Evolutionary conservation across 495 filamentous ascomycete genomes (phyloP).

Genomic region (Lepraria neglecta): DNA sequence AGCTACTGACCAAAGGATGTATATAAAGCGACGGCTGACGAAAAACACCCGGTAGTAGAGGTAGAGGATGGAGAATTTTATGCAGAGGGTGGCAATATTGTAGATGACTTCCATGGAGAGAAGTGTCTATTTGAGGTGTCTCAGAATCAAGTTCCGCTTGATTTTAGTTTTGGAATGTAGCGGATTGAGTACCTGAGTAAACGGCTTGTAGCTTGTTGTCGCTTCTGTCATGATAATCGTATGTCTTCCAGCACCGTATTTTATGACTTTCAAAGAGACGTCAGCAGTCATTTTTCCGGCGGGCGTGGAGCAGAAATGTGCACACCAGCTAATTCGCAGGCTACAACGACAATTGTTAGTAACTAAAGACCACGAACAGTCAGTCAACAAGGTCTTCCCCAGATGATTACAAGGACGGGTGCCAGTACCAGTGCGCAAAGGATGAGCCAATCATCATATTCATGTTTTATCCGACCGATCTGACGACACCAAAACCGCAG

Average conservation of each 20-base stretch:
- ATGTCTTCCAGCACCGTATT: conserved; percentile 11
- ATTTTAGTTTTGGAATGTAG: not conserved
- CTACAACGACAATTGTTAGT: not conserved
- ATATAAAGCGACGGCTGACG: conserved; percentile 30
- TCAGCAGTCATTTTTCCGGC: not conserved
- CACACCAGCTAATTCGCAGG: not conserved
- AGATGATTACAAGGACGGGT: not conserved
- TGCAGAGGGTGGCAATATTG: not conserved
- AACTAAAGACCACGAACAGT: not conserved
- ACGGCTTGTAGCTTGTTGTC: not conserved
- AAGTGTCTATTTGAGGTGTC: not conserved
- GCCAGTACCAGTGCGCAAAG: not conserved
- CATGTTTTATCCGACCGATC: not conserved
- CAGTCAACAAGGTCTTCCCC: not conserved
- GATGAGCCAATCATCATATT: conserved; percentile 16
- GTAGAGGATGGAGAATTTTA: conserved; percentile 33
- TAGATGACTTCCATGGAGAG: conserved; percentile 16
- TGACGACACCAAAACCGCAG: conserved; percentile 6
- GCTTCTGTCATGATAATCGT: not conserved
- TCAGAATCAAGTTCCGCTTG: too few species aligned
- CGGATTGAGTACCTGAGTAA: conserved; percentile 11
- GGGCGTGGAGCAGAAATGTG: too few species aligned
- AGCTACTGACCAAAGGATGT: conserved; percentile 31
- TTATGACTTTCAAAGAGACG: not conserved
- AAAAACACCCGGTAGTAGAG: conserved; percentile 37